Conservation (phyloP, 129 eudicot genomes). For the Centella asiatica region DNA sequence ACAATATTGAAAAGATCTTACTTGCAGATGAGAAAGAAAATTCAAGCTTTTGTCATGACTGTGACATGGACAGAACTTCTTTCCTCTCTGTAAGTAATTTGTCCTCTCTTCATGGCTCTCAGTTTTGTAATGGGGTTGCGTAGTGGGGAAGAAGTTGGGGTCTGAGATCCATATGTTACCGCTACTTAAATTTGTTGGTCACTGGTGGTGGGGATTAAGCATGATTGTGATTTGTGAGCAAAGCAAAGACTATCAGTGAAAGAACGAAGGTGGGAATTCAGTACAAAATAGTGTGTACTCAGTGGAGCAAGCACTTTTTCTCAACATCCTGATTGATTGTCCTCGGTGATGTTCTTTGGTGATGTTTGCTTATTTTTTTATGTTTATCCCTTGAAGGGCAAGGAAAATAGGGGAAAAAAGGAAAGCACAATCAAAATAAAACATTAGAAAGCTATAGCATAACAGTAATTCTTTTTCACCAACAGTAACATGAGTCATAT, state of each 20-base stretch:
- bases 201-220: slow-evolving; percentile 30
- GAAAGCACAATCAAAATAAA: no score
- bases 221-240: slow-evolving; percentile 22
- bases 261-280: slow-evolving; percentile 41
- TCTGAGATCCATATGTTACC: slow-evolving; percentile 9
- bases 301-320: slow-evolving; percentile 7
- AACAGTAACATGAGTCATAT: no score
- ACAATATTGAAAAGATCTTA: slow-evolving; percentile 13
- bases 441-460: no score
- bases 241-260: slow-evolving; percentile 17
- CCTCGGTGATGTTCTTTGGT: background rate
- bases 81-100: background rate
- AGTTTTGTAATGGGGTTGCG: slow-evolving; percentile 6
- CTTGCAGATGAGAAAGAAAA: slow-evolving; percentile 23
- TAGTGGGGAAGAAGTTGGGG: slow-evolving; percentile 27
- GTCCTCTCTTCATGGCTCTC: background rate
- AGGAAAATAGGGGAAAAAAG: background rate
- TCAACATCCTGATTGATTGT: background rate
- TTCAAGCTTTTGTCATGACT: slow-evolving; percentile 17
- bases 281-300: slow-evolving; percentile 41
- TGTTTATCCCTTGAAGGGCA: background rate
- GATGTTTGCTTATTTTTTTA: background rate
- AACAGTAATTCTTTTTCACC: no score
- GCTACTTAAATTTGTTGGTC: slow-evolving; percentile 22
- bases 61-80: slow-evolving; percentile 7